Evolutionary conservation across 2,329 filamentous ascomycete genomes (phyloP), one percentile per base, ranked within the genome.

Genomic region (Sporothrix phasma): DNA sequence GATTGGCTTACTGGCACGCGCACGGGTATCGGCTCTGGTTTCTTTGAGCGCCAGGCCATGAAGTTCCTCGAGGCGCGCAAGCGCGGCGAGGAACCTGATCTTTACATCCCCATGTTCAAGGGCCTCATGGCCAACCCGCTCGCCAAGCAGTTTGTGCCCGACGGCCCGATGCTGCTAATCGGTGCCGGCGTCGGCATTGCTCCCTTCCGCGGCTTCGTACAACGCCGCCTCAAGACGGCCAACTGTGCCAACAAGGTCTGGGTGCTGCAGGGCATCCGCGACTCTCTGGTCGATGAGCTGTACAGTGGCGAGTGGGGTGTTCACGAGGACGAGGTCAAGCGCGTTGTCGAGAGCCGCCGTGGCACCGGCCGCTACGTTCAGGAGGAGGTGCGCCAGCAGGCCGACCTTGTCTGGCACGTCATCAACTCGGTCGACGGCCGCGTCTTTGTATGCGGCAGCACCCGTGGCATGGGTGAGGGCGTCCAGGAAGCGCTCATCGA

Each of bases 181-280:
- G 94, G 94, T 37, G 94, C 94, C 4, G 94, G 94, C 63, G 94
- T 99, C 24, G 94, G 94, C 68, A 93, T 99, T 75, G 94, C 94
- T 11, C 94, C 94, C 0, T 99, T 99, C 86, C 87, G 94, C 58
- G 94, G 94, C 65, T 99, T 99, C 74, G 95, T 99, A 51, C 90
- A 97, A 77, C 90, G 95, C 66, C 85, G 92, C 13, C 81, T 97
- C 64, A 93, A 93, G 81, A 94, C 92, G 67, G 92, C 92, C 72
- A 97, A 95, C 77, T 96, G 92, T 73, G 92, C 91, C 67, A 97
- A 97, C 81, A 97, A 97, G 78, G 93, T 97, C 71, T 97, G 92
- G 92, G 90, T 97, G 53, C 84, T 97, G 51, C 92, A 97, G 77
- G 92, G 92, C 45, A 87, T 96, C 53, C 88, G 92, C n/a, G 94